These are phyloP conservation scores for Coniochaeta prunicola DNA, from an alignment of 2,329 filamentous ascomycete species.

Conservation along the genomic window DNA sequence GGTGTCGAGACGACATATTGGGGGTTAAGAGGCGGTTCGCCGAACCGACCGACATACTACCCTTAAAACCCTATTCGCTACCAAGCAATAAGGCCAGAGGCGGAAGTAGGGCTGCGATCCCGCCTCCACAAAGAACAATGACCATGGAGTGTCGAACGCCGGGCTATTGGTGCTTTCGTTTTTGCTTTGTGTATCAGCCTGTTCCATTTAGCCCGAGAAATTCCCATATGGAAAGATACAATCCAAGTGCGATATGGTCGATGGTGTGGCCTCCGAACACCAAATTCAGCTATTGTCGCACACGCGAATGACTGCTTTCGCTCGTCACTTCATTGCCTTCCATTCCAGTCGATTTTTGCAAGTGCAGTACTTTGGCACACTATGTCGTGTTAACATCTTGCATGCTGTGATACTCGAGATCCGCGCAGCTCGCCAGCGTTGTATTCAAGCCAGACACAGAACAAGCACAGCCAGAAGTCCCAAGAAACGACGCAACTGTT, in stretches of 20 bases:
- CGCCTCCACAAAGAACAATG: neutral
- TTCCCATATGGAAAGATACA: slow-evolving; percentile 2
- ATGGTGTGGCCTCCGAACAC: neutral
- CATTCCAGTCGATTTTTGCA: neutral
- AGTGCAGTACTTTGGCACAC: neutral
- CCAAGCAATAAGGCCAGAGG: slow-evolving; percentile 3
- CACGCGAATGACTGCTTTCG: neutral
- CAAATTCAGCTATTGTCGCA: neutral
- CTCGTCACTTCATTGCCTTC: neutral
- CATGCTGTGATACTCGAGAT: neutral
- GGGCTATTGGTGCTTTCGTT: neutral
- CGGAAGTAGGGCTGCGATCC: neutral
- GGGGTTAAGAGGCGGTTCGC: slow-evolving; percentile 5
- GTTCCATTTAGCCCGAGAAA: slow-evolving; percentile 14
- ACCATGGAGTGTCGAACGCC: neutral
- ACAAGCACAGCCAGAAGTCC: neutral
- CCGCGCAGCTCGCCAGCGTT: neutral
- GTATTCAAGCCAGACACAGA: neutral
- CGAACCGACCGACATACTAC: slow-evolving; percentile 2
- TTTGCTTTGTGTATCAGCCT: slow-evolving; percentile 10
- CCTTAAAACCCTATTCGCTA: slow-evolving; percentile 19
- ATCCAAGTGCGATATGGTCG: neutral
- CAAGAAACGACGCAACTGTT: neutral
- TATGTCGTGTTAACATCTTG: neutral
- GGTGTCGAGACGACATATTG: neutral